Evolutionary conservation across 2,329 filamentous ascomycete genomes (phyloP).

Genomic region (Sporothrix variecibatus): DNA sequence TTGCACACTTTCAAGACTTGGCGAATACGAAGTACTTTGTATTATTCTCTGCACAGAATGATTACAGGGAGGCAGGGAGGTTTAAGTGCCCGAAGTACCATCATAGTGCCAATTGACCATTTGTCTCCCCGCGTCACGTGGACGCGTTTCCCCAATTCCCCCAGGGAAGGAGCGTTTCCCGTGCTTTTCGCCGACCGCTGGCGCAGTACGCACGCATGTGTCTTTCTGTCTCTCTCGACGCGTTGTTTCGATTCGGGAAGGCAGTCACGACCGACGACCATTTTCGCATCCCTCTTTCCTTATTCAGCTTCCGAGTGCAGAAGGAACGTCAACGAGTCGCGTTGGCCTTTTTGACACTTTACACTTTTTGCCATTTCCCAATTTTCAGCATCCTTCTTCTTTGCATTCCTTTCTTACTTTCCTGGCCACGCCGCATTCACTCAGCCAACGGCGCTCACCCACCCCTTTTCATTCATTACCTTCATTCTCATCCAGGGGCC

Average conservation of each 20-base stretch:
- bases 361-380: neutral
- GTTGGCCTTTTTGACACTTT: neutral
- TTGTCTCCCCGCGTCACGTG: slow-evolving; percentile 19
- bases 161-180: neutral
- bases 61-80: neutral
- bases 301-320: neutral
- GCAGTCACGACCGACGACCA: slow-evolving; percentile 18
- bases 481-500: neutral
- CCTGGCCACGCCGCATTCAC: neutral
- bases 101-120: neutral
- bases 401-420: neutral
- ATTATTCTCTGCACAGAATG: neutral
- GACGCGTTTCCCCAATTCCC: neutral
- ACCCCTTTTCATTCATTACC: slow-evolving; percentile 13
- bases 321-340: neutral
- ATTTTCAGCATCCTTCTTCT: neutral
- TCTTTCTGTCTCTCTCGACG: neutral
- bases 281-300: slow-evolving; percentile 15
- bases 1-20: neutral
- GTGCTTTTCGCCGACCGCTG: slow-evolving; percentile 3
- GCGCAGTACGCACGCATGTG: neutral
- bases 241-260: slow-evolving; percentile 8
- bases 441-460: neutral
- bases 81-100: neutral
- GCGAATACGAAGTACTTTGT: neutral